Evolutionary conservation across 164 flowering plant species (phyloP), one percentile per base, ranked within the genome.

Genomic region (Annona squamosa): DNA sequence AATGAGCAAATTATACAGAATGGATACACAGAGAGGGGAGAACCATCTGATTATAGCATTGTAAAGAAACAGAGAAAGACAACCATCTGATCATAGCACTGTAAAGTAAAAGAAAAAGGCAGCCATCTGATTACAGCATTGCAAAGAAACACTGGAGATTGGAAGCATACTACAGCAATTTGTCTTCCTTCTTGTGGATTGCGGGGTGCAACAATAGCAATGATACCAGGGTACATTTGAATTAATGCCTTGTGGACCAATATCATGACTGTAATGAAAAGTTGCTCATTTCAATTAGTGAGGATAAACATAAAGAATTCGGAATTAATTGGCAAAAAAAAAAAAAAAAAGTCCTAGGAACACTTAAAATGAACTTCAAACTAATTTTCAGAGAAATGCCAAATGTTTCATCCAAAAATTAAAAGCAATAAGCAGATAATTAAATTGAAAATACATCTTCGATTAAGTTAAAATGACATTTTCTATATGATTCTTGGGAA

Each of bases 161-260:
- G 73, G 75, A 76, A 79, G 12, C 86, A 73, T 88, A 93, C 99
- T 71, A 71, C 67, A 52, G 89, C 85, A 65, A 93, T 84, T 68
- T 88, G 84, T 69, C 72, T 79, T 63, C 92, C 93, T 80, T 82
- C 86, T 61, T 77, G 80, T 48, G 99, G 98, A 83, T 91, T 82
- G 42, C 99, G 92, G 65, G 99, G 98, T 46, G 87, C 99, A 57
- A 95, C 85, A 72, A 95, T 84, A 48, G 90, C 87, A 61, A 93
- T 63, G 63, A 89, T 41, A 71, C 87, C 75, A 47, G 90, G 88
- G 80, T 84, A 79, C 71, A 16, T 72, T 77, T 81, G 82, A 77
- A 81, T 77, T 45, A 95, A 87, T 70, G 62, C 79, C 66, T 82
- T 85, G 81, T 91, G 97, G 77, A 87, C 88, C 79, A 77, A 85